A percentile compares a stretch with the other conserved stretches of the same genome.
These are phyloP conservation scores for Talaromyces albobiverticillius DNA, from an alignment of 2,329 filamentous ascomycete genomes.

Conservation along the genomic window DNA sequence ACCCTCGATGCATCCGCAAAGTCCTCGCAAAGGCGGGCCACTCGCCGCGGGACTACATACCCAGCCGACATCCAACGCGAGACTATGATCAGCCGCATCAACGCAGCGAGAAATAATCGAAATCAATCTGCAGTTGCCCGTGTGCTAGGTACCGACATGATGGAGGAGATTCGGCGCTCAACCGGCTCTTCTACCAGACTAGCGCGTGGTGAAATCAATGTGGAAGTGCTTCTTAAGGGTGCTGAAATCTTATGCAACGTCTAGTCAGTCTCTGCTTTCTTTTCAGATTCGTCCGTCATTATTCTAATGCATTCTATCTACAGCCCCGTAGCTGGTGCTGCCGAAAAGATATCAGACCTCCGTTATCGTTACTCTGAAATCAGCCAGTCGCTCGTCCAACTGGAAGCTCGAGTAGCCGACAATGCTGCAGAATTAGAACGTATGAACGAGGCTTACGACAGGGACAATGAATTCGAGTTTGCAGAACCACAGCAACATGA, in stretches of 20 bases:
- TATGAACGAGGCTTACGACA: conserved; percentile 63
- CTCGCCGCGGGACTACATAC: conserved; percentile 50
- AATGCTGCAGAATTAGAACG: conserved; percentile 71
- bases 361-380: conserved; percentile 70
- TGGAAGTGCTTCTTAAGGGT: conserved; percentile 78
- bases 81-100: conserved; percentile 46
- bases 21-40: conserved; percentile 44
- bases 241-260: conserved; percentile 88
- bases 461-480: conserved; percentile 53
- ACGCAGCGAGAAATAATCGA: conserved; percentile 58
- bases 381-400: conserved; percentile 70
- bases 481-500: conserved; percentile 22
- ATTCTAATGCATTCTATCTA: neutral
- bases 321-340: conserved; percentile 71
- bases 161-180: conserved; percentile 69
- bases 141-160: conserved; percentile 82
- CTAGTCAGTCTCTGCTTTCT: conserved; percentile 55
- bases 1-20: conserved; percentile 73
- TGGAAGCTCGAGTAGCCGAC: conserved; percentile 74
- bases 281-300: too few relatives aligned
- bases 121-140: conserved; percentile 81
- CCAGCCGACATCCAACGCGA: conserved; percentile 34
- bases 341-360: conserved; percentile 71
- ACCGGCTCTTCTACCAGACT: conserved; percentile 54
- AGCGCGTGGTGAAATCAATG: conserved; percentile 69